These are phyloP conservation scores for Pseudogymnoascus sp. DNA, from an alignment of 2,329 filamentous ascomycete genomes.

Conservation along the genomic window DNA sequence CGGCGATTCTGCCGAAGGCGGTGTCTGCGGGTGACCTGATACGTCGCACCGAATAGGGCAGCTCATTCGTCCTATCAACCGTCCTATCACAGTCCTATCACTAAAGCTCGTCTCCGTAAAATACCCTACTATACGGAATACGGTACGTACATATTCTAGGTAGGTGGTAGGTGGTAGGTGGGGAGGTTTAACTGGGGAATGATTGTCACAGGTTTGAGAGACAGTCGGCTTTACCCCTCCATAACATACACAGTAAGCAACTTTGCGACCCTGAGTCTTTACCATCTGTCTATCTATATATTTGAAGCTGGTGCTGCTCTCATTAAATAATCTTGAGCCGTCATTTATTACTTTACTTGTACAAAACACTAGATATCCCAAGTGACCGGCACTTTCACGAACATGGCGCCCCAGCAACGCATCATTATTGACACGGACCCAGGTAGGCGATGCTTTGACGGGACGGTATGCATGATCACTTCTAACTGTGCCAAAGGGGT, in stretches of 20 bases:
- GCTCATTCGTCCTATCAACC: background rate
- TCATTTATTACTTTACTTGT: background rate
- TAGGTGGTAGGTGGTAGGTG: background rate
- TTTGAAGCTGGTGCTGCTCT: background rate
- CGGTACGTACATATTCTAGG: background rate
- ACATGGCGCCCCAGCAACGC: slow-evolving; percentile 60
- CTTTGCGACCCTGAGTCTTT: background rate
- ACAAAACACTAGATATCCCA: background rate
- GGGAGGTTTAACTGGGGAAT: background rate
- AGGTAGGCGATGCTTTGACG: slow-evolving; percentile 38
- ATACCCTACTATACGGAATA: background rate
- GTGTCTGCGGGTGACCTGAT: slow-evolving; percentile 1
- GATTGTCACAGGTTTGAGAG: background rate
- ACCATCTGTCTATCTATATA: background rate
- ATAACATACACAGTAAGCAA: background rate
- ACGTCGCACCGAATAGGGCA: background rate
- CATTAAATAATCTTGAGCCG: background rate
- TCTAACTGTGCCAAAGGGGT: slow-evolving; percentile 48
- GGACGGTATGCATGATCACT: background rate
- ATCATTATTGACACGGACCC: slow-evolving; percentile 97
- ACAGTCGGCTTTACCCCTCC: background rate
- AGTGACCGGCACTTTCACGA: background rate
- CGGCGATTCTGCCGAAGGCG: background rate
- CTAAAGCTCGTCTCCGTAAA: background rate
- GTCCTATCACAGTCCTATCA: background rate